These are phyloP conservation scores for Stagonosporopsis vannaccii DNA, from an alignment of 2,329 filamentous ascomycete genomes.

Conservation along the genomic window DNA sequence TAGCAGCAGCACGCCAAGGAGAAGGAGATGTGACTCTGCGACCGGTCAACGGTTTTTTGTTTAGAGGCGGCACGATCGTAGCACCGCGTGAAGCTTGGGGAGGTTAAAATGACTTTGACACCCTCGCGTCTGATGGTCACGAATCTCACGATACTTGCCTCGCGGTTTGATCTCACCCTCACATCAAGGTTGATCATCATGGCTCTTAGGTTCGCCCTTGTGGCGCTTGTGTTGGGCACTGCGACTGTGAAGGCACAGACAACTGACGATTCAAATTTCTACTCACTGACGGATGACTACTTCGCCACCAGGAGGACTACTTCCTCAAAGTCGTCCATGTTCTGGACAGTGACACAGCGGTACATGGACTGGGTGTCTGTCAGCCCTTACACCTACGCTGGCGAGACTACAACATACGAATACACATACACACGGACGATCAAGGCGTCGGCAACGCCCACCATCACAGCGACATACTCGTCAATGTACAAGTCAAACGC, in stretches of 20 bases:
- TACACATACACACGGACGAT: slow-evolving; percentile 27
- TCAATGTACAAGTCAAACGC: slow-evolving; percentile 16
- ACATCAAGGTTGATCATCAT: slow-evolving; percentile 14
- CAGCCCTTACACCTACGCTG: slow-evolving; percentile 23
- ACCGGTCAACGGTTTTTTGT: slow-evolving; percentile 33
- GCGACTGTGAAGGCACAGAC: slow-evolving; percentile 17
- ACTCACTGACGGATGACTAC: slow-evolving; percentile 13
- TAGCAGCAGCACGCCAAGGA: slow-evolving; percentile 25
- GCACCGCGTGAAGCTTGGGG: slow-evolving; percentile 19
- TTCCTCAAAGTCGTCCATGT: slow-evolving; percentile 21
- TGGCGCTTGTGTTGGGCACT: slow-evolving; percentile 22
- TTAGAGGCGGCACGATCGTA: slow-evolving; percentile 13
- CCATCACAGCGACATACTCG: slow-evolving; percentile 28
- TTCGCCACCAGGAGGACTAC: slow-evolving; percentile 9
- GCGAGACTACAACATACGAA: slow-evolving; percentile 12
- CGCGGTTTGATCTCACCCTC: slow-evolving; percentile 15
- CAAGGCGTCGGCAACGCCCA: slow-evolving; percentile 36
- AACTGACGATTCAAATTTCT: slow-evolving; percentile 7
- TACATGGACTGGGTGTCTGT: slow-evolving; percentile 26
- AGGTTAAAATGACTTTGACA: slow-evolving; percentile 31
- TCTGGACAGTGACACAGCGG: slow-evolving; percentile 37
- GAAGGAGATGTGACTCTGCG: slow-evolving; percentile 28
- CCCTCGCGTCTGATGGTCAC: slow-evolving; percentile 23
- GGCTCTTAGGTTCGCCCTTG: slow-evolving; percentile 23
- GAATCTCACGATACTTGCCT: slow-evolving; percentile 19